phyloP scores from a whole-genome alignment of 2,329 filamentous ascomycete species.

The Chrysoporthe puriensis region DNA sequence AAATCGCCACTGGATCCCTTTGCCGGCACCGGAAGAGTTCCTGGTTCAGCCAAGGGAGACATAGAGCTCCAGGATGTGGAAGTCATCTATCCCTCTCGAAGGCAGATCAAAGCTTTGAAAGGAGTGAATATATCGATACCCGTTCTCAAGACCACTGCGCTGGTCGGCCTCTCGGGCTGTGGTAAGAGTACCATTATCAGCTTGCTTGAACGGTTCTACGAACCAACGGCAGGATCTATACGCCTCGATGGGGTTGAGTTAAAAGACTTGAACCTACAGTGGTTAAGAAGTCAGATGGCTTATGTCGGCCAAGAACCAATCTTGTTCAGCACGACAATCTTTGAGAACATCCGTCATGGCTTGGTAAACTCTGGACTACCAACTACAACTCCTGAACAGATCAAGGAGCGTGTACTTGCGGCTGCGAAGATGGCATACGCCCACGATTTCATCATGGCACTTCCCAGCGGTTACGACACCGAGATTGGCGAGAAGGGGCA shows the following conservation, averaged over 20 bases:
- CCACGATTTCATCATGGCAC: background rate
- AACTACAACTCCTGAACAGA: constrained; percentile 41
- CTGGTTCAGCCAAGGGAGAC: background rate
- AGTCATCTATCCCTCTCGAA: background rate
- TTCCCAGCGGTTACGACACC: background rate
- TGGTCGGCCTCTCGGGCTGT: constrained; percentile 54
- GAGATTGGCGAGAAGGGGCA: background rate
- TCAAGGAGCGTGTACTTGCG: background rate
- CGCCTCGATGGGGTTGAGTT: constrained; percentile 36
- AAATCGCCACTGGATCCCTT: background rate
- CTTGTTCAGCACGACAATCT: constrained; percentile 47
- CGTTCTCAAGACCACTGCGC: background rate
- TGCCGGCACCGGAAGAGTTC: background rate
- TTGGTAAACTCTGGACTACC: constrained; percentile 60
- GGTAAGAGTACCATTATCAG: constrained; percentile 46
- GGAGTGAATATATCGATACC: background rate
- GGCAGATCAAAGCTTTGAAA: background rate
- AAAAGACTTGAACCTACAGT: constrained; percentile 35
- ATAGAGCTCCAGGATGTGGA: background rate
- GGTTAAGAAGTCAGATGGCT: constrained; percentile 38
- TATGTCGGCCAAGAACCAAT: constrained; percentile 44
- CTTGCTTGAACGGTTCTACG: constrained; percentile 61
- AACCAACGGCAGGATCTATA: constrained; percentile 33
- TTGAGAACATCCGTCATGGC: constrained; percentile 55
- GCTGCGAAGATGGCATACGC: background rate